phyloP scores from a whole-genome alignment of 345 rosid species.

The Eucalyptus regnans region DNA sequence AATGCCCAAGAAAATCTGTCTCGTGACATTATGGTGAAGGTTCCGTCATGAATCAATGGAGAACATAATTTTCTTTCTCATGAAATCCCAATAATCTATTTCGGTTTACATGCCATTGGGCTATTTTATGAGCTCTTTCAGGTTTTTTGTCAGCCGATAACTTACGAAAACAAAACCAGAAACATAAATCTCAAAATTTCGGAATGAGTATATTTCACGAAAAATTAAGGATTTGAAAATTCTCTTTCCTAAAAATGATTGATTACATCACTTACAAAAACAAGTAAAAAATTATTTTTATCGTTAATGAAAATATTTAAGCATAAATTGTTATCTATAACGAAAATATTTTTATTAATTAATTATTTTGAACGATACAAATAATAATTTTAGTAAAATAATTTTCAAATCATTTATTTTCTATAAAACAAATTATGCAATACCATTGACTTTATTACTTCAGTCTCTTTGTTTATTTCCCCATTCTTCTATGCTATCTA shows the following conservation, averaged over 20 bases:
- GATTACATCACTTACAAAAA: no score
- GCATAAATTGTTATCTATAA: neutral
- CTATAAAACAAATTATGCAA: neutral
- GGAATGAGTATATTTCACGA: no score
- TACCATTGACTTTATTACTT: neutral
- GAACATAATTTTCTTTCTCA: neutral
- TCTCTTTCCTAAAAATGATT: neutral
- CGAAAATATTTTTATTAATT: accelerated
- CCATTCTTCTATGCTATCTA: no score
- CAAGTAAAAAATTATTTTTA: neutral
- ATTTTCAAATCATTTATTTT: no score
- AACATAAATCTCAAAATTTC: neutral
- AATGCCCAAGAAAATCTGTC: neutral
- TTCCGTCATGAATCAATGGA: neutral
- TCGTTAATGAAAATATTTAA: neutral
- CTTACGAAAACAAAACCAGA: no score
- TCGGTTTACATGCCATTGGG: neutral
- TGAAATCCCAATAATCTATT: neutral
- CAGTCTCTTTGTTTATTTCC: neutral
- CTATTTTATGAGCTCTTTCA: neutral
- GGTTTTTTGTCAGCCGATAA: neutral
- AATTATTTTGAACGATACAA: neutral
- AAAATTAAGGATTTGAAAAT: neutral
- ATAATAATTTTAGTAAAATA: neutral
- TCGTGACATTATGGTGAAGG: neutral